Conservation (phyloP, 2,329 filamentous ascomycete species). For the Stachybotrys chlorohalonatus region DNA sequence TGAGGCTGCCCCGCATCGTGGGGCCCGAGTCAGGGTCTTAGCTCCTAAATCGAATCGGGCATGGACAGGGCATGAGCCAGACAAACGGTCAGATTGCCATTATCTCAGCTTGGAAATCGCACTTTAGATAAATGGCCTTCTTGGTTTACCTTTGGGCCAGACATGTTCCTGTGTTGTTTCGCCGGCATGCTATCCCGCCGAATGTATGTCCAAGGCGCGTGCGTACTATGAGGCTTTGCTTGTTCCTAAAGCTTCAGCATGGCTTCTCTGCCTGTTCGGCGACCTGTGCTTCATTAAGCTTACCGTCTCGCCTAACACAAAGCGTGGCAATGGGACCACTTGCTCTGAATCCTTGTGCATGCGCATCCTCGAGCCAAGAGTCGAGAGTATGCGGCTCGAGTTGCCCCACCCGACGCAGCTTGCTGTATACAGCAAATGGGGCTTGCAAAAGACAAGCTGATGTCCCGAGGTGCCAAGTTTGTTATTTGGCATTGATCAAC, state of each 20-base stretch:
- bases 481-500: not conserved
- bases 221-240: too few species aligned
- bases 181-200: too few species aligned
- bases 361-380: not conserved
- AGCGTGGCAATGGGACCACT: not conserved
- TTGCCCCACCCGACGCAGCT: not conserved
- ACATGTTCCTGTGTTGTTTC: too few species aligned
- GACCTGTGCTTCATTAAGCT: not conserved
- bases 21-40: not conserved
- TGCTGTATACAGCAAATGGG: not conserved
- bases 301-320: not conserved
- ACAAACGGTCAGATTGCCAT: not conserved
- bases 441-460: not conserved
- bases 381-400: not conserved
- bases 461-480: not conserved
- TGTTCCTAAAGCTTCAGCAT: too few species aligned
- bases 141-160: not conserved
- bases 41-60: not conserved
- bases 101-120: not conserved
- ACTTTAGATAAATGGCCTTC: not conserved
- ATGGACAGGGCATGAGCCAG: not conserved
- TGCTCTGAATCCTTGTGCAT: not conserved
- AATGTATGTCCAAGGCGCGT: too few species aligned
- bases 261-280: too few species aligned
- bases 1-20: not conserved